These are phyloP conservation scores for Ophiostoma piceae DNA, from an alignment of 2,329 filamentous ascomycete species.

Conservation along the genomic window DNA sequence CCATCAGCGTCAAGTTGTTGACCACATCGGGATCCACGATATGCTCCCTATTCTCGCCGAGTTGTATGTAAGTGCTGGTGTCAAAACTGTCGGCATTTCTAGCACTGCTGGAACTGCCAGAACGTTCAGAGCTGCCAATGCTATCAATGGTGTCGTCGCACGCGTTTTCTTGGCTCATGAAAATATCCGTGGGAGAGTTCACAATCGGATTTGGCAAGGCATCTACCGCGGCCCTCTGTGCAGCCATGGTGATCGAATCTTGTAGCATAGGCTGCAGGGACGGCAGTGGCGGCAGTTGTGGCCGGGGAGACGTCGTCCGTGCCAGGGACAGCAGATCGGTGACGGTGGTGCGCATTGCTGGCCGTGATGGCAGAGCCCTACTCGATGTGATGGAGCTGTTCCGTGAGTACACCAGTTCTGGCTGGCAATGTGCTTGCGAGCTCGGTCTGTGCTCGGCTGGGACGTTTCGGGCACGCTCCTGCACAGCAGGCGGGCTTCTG, in stretches of 20 bases:
- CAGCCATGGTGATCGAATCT: not conserved
- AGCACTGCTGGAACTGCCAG: conserved; percentile 39
- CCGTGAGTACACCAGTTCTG: not conserved
- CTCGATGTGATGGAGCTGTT: not conserved
- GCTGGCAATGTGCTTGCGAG: no score
- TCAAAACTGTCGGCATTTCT: conserved; percentile 49
- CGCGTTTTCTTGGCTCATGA: not conserved
- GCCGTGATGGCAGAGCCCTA: not conserved
- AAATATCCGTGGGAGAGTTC: conserved; percentile 23
- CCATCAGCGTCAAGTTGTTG: conserved; percentile 53
- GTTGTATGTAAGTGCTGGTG: conserved; percentile 53
- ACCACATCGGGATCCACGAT: conserved; percentile 59
- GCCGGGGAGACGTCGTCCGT: not conserved
- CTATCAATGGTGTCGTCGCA: conserved; percentile 21
- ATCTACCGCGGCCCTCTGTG: not conserved
- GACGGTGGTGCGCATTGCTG: conserved; percentile 1
- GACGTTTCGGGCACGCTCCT: not conserved
- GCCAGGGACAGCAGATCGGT: not conserved
- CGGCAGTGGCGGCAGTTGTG: not conserved
- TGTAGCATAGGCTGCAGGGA: not conserved
- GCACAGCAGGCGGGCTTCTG: not conserved
- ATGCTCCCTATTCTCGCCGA: conserved; percentile 59
- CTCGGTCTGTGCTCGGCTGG: not conserved
- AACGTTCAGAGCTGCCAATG: not conserved
- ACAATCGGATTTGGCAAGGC: conserved; percentile 17